Evolutionary conservation across 1,139 yeast species (phyloP).

Genomic region (Saccharomycopsis phalli): DNA sequence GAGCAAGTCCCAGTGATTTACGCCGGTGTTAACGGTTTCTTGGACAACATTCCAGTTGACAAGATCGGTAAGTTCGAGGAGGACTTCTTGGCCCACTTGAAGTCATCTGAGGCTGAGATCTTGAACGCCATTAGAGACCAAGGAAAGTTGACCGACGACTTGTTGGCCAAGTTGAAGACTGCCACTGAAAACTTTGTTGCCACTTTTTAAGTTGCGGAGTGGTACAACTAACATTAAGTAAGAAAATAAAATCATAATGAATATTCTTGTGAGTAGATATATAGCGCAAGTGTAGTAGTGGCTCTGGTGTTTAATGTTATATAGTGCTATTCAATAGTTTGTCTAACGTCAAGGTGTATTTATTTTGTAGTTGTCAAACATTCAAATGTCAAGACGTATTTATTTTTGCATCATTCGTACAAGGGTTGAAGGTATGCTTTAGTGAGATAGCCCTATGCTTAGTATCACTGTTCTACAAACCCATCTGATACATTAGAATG

Average conservation of each 20-base stretch:
- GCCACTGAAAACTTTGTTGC: conserved; percentile 90
- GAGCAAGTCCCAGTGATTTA: conserved; percentile 97
- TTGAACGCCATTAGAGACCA: conserved; percentile 74
- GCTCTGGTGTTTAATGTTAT: no score
- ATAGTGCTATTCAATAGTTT: no score
- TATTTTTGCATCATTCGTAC: background rate
- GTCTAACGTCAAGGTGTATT: no score
- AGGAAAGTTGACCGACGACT: conserved; percentile 89
- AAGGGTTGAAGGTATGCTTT: no score
- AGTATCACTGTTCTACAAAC: no score
- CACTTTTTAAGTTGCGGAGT: conserved; percentile 46
- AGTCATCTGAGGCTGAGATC: conserved; percentile 81
- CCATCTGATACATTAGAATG: no score
- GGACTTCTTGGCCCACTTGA: conserved; percentile 84
- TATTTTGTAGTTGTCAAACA: no score
- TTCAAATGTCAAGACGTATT: background rate
- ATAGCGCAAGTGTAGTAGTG: no score
- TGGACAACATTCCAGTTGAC: conserved; percentile 78
- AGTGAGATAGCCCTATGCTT: no score
- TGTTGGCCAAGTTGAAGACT: conserved; percentile 77
- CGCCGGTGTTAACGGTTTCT: conserved; percentile 99
- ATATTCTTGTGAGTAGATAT: no score
- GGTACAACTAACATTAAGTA: background rate
- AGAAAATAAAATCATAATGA: conserved; percentile 3
- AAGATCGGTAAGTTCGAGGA: conserved; percentile 89